These are phyloP conservation scores for Candida berthetii DNA, from an alignment of 805 yeast species.

Conservation along the genomic window DNA sequence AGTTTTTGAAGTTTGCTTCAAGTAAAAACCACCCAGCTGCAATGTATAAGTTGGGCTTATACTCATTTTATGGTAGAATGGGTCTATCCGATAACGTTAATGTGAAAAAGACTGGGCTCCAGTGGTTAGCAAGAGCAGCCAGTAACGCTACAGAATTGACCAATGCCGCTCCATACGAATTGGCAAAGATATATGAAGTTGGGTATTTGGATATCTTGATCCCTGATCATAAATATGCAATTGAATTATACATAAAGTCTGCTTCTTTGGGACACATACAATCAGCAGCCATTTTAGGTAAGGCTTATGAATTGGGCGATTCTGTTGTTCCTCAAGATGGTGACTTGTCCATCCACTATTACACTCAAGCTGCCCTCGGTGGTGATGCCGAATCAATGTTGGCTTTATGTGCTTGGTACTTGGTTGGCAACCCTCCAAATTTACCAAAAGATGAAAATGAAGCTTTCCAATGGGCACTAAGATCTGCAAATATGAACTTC, in stretches of 20 bases:
- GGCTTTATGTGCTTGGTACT: slow-evolving; percentile 94
- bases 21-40: slow-evolving; percentile 94
- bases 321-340: slow-evolving; percentile 68
- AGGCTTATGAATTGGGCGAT: slow-evolving; percentile 73
- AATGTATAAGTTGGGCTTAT: slow-evolving; percentile 86
- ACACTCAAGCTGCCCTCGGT: slow-evolving; percentile 81
- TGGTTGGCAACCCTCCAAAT: slow-evolving; percentile 84
- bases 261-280: slow-evolving; percentile 84
- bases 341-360: slow-evolving; percentile 84
- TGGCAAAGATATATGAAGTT: slow-evolving; percentile 74
- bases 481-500: slow-evolving; percentile 71
- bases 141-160: slow-evolving; percentile 78
- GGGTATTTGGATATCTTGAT: slow-evolving; percentile 88
- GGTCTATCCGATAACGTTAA: slow-evolving; percentile 65
- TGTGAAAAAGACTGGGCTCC: slow-evolving; percentile 80
- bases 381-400: slow-evolving; percentile 90
- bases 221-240: slow-evolving; percentile 77
- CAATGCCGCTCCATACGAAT: slow-evolving; percentile 91
- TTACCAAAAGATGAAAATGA: slow-evolving; percentile 74
- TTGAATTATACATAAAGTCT: slow-evolving; percentile 79
- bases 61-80: slow-evolving; percentile 79
- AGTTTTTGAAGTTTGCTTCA: slow-evolving; percentile 81
- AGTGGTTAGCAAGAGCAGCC: slow-evolving; percentile 87
- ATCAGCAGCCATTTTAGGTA: slow-evolving; percentile 76
- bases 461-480: slow-evolving; percentile 91